Conservation (phyloP, 116 monocot species). For the Zostera marina region DNA sequence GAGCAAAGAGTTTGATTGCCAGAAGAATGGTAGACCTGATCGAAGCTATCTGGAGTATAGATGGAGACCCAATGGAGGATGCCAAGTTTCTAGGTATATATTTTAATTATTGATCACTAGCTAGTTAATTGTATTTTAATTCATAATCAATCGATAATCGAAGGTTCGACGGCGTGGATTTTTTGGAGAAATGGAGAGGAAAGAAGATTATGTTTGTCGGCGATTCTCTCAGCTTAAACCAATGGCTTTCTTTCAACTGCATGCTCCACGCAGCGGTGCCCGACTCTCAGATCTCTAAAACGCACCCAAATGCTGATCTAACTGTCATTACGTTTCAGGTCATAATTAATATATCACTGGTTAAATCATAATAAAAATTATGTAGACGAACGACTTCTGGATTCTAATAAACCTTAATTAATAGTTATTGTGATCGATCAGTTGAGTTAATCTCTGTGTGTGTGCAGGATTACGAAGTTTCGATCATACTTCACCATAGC, state of each 20-base stretch:
- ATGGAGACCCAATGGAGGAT: slow-evolving; percentile 45
- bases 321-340: not conserved
- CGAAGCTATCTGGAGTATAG: slow-evolving; percentile 62
- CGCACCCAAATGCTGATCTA: too few species aligned
- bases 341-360: too few species aligned
- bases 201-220: slow-evolving; percentile 98
- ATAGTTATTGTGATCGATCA: too few species aligned
- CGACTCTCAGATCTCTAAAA: slow-evolving; percentile 4
- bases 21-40: slow-evolving; percentile 75
- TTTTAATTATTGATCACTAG: not conserved
- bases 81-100: slow-evolving; percentile 62
- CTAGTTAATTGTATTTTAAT: not conserved
- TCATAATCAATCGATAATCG: not conserved
- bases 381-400: too few species aligned
- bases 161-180: slow-evolving; percentile 66
- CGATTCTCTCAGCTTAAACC: slow-evolving; percentile 69
- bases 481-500: slow-evolving; percentile 33
- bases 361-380: too few species aligned
- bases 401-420: too few species aligned
- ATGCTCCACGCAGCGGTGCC: slow-evolving; percentile 63
- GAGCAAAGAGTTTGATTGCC: slow-evolving; percentile 68
- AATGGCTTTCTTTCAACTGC: slow-evolving; percentile 75
- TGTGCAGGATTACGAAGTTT: slow-evolving; percentile 28
- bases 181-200: slow-evolving; percentile 43
- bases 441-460: not conserved